Evolutionary conservation across 192 early-diverging fungal genomes (phyloP), one percentile per base, ranked within the genome.

Genomic region (Coemansia sp.): DNA sequence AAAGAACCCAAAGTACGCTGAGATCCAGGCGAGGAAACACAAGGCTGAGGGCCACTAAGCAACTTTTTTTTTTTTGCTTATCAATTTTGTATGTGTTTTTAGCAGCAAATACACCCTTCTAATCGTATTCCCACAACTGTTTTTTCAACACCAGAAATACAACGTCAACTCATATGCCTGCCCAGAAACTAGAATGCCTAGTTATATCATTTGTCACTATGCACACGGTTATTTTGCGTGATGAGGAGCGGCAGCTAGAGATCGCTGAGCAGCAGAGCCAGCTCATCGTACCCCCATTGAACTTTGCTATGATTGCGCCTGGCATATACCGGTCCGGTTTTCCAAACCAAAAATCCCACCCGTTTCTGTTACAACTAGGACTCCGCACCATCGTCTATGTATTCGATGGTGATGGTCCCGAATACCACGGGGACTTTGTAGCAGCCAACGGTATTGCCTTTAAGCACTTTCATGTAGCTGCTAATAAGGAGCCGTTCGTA

Each of bases 271-370:
- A 57, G 14, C 64, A 67, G 38, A 72, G 72, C 68, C 73, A 82
- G 77, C 72, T 89, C 9, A 74, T 98, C 14, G 94, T 98, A 0
- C 96, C 96, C 2, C 94, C 94, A 25, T 80, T 95, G 34, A 97
- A 97, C 84, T 99, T 99, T 85, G 92, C 92, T 29, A 93, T 97
- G 90, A 93, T 99, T 7, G 90, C 91, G 4, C 88, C 90, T 12
- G 94, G 94, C 10, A 89, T 99, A 34, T 99, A 98, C 82, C 86
- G 97, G 6, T 95, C 94, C 4, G 97, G 95, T 19, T 94, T 92
- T 70, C 97, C 97, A 5, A 95, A 94, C 77, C 85, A 87, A 46
- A 92, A 92, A 67, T 96, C 94, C 74, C 94, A 93, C 73, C 90
- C 92, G 7, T 99, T 99, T 74, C 85, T 99, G 41, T 76, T 91